A percentile compares a stretch with the other conserved stretches of the same genome.
Evolutionary conservation across 768 basidiomycete species (phyloP).

Genomic region (Glaciozyma antarctica): DNA sequence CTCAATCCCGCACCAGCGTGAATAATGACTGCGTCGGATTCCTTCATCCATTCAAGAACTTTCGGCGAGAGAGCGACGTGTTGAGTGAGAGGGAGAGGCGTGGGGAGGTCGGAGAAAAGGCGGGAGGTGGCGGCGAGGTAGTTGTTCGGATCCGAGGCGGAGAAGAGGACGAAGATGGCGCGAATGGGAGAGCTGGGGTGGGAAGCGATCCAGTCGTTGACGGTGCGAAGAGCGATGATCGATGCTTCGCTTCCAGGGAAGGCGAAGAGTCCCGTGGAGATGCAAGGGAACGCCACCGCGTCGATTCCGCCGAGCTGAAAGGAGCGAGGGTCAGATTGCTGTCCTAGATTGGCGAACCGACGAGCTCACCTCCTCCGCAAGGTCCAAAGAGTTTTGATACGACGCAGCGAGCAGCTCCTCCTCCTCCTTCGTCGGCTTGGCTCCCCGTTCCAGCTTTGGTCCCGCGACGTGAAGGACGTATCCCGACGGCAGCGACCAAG

Average conservation of each 20-base stretch:
- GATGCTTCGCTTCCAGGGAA: slow-evolving; percentile 2
- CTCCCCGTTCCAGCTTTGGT: slow-evolving; percentile 2
- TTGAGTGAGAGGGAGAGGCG: background rate
- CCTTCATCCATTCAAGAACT: background rate
- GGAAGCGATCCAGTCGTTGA: background rate
- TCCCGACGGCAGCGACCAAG: background rate
- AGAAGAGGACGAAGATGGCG: slow-evolving; percentile 16
- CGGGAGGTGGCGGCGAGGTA: slow-evolving; percentile 1
- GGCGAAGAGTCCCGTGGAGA: slow-evolving; percentile 14
- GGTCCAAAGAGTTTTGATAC: slow-evolving; percentile 1
- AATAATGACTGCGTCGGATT: slow-evolving; percentile 3
- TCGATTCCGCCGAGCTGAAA: background rate
- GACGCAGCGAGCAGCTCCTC: background rate
- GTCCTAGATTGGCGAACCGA: background rate
- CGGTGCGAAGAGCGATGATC: background rate
- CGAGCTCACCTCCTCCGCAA: background rate
- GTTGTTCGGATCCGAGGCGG: background rate
- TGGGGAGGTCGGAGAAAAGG: slow-evolving; percentile 1
- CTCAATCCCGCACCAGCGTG: slow-evolving; percentile 7
- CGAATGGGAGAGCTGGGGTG: background rate
- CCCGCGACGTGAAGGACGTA: slow-evolving; percentile 7
- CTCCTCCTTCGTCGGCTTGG: background rate
- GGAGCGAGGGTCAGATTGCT: background rate
- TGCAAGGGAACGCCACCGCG: slow-evolving; percentile 11
- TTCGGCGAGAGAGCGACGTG: background rate